Percentiles rank a stretch among this genome's conserved stretches.
phyloP scores from a whole-genome alignment of 2,329 filamentous ascomycete species.

The Alternaria infectoria region DNA sequence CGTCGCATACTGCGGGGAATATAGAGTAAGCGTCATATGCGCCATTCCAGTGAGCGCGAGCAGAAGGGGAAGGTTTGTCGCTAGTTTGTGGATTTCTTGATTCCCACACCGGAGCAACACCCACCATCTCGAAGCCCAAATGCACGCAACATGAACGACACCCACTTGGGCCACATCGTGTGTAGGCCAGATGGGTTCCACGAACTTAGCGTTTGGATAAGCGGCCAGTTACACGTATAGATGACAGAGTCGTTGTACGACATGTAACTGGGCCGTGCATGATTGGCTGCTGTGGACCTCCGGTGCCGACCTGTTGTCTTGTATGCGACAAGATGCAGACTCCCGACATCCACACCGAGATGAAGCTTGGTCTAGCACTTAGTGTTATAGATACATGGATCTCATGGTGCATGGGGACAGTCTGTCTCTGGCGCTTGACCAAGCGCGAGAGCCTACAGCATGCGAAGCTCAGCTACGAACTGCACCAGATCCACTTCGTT shows the following conservation, averaged over 20 bases:
- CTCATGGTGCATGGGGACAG: neutral
- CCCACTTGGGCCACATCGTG: neutral
- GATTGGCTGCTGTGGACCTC: constrained; percentile 20
- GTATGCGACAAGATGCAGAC: neutral
- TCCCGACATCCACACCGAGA: constrained; percentile 24
- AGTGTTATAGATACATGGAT: neutral
- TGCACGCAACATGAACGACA: neutral
- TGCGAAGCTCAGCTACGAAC: neutral
- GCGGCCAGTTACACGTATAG: constrained; percentile 18
- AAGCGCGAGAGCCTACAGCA: neutral
- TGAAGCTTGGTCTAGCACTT: neutral
- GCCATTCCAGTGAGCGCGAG: neutral
- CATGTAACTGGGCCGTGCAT: constrained; percentile 1
- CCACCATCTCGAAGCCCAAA: neutral
- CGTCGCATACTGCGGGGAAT: constrained; percentile 16
- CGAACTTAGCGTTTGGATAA: constrained; percentile 10
- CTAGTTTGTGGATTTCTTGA: neutral
- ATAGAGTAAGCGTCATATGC: constrained; percentile 10
- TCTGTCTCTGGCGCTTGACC: neutral
- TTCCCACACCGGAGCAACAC: neutral
- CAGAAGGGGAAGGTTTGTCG: neutral
- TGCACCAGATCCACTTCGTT: constrained; percentile 14
- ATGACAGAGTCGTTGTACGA: constrained; percentile 22
- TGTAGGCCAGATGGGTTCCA: neutral
- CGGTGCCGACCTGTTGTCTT: constrained; percentile 8